Evolutionary conservation across 768 basidiomycete species (phyloP).

Genomic region (Trametopsis cervina): DNA sequence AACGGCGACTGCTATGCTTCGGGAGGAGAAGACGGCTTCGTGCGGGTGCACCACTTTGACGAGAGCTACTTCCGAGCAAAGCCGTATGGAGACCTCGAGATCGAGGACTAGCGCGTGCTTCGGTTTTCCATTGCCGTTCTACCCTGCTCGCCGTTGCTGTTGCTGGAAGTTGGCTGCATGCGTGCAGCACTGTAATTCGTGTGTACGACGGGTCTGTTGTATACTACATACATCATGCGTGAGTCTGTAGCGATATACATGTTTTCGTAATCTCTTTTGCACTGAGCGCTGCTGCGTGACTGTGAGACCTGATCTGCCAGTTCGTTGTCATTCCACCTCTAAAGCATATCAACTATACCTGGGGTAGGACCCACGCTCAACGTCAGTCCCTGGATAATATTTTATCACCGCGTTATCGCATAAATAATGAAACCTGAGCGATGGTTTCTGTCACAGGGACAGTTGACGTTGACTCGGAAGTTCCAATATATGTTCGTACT

Average conservation of each 20-base stretch:
- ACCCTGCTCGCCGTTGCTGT: background rate
- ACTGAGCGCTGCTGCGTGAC: too few relatives aligned
- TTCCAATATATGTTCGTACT: too few relatives aligned
- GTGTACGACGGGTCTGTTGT: too few relatives aligned
- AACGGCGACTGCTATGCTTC: constrained; percentile 84
- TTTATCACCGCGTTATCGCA: too few relatives aligned
- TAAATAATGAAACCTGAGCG: too few relatives aligned
- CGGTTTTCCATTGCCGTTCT: background rate
- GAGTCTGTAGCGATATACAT: background rate
- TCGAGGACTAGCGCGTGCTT: constrained; percentile 41
- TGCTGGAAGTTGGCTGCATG: background rate
- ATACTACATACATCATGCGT: background rate
- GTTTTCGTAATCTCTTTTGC: background rate
- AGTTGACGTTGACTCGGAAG: too few relatives aligned
- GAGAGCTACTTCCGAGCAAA: constrained; percentile 89
- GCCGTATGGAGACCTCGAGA: constrained; percentile 88
- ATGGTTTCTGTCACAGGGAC: too few relatives aligned
- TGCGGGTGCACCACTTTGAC: constrained; percentile 89
- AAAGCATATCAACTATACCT: too few relatives aligned
- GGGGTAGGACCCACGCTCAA: too few relatives aligned
- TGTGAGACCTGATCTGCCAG: too few relatives aligned
- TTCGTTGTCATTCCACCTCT: too few relatives aligned
- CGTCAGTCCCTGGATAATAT: too few relatives aligned
- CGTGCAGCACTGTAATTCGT: background rate
- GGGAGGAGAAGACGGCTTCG: constrained; percentile 94